phyloP scores from a whole-genome alignment of 176 grass and related monocot species.

The Aegilops tauschii region DNA sequence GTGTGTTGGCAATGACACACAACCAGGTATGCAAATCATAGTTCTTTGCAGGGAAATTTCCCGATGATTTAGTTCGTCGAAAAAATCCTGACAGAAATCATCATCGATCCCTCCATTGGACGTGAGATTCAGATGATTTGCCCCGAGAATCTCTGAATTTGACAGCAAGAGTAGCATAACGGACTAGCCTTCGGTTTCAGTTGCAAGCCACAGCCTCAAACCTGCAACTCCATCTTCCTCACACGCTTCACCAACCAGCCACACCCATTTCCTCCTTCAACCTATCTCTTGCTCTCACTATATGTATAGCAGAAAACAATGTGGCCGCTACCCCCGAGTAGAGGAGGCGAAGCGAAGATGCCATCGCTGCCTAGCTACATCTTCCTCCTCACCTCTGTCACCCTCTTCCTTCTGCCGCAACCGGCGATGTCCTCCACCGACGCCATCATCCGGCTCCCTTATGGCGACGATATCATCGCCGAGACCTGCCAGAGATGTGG shows the following conservation, averaged over 20 bases:
- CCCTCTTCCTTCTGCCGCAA: neutral
- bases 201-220: neutral
- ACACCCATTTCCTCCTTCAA: neutral
- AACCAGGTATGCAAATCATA: too few relatives aligned
- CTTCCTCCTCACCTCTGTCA: neutral
- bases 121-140: neutral
- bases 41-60: too few relatives aligned
- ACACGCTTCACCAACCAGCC: neutral
- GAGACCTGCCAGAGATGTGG: conserved; percentile 36
- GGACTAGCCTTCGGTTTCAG: neutral
- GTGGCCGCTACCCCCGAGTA: neutral
- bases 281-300: neutral
- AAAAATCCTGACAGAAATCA: too few relatives aligned
- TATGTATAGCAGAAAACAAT: neutral
- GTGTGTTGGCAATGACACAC: too few relatives aligned
- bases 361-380: neutral
- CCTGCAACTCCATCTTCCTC: neutral
- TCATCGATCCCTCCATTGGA: too few relatives aligned
- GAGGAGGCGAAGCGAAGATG: neutral
- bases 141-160: neutral
- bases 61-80: too few relatives aligned
- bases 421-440: neutral
- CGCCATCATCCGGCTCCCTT: neutral
- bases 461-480: neutral
- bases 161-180: neutral